Base-by-base conservation (phyloP, 2,329 filamentous ascomycete species). In the Paracoccidioides brasiliensis region DNA sequence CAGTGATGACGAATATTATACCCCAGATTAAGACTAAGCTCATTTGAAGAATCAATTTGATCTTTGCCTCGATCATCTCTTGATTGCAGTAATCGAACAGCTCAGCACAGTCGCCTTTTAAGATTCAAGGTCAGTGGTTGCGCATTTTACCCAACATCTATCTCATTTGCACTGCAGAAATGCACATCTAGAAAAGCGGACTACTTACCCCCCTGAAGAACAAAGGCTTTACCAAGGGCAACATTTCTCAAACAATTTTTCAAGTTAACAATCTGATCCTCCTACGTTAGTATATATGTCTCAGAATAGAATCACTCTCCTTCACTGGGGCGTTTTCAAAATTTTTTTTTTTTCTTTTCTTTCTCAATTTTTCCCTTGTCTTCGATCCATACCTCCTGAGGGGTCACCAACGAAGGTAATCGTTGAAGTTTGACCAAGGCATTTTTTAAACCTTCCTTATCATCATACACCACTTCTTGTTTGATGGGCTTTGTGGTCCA, bases 11-110 rank as follows among this genome's bases (percentile, higher is more conserved):
- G 37, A 40, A 37, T 42, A 12, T 88, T 88, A 41, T 64, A 72
- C 71, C 93, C 85, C 90, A 96, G 69, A 97, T 90, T 58, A 98
- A 78, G 0, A 98, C 88, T 63, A 98, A 75, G 61, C 88, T 95
- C 91, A 98, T 97, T 74, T 98, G 93, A 57, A 98, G 76, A 35
- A 98, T 80, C 32, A 98, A 81, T 74, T 97, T 97, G 71, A 97
- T 89, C 77, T 97, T 98, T 60, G 88, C 86, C 73, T 97, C 90
- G 63, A 98, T 96, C 61, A 87, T 86, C 12, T 81, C 80, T 69
- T 90, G 85, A 64, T 87, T 84, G 72, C 93, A 98, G 76, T 98
- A 98, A 71, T 93, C 89, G 66, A 98, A 98, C 8, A 97, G 80
- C 75, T 98, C 93, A 14, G 93, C 93, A 67, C 93, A 98, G 73